Evolutionary conservation across 345 rosid genomes (phyloP), one percentile per base, ranked within the genome.

Genomic region (Mallotus nudiflorus): DNA sequence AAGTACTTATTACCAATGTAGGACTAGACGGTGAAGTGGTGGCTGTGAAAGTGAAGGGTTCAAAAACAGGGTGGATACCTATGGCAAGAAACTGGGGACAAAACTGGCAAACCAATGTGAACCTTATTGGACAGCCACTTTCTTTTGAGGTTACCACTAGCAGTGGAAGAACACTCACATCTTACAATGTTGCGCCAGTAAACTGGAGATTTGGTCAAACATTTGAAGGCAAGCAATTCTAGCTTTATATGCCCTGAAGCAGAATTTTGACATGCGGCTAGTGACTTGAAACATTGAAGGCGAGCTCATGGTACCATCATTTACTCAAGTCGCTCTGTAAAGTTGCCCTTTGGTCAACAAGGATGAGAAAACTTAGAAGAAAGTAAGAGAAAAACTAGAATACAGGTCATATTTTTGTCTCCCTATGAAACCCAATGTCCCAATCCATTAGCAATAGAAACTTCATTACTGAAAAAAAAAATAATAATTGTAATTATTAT

Each of bases 61-160:
- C 92, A 53, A 88, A 29, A 83, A 93, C 98, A 50, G 97, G 96
- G 66, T 93, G 97, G 98, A 85, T 93, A 72, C 91, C 92, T 14
- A 81, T 91, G 98, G 97, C 96, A 46, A 91, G 97, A 77, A 91
- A 93, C 72, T 93, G 98, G 98, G 97, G 98, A 58, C 98, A 93
- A 44, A 28, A 29, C 33, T 64, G 70, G 70, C 75, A 72, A 70
- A 77, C 86, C 79, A 83, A 82, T 56, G 85, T 83, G 67, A 81
- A 89, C 73, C 91, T 93, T 57, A 79, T 53, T 33, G 97, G 96
- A 52, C 97, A 93, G 76, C 96, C 93, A 68, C 81, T 93, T 14
- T 89, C 98, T 55, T 91, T 93, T 44, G 98, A 93, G 84, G 97
- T 91, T 28, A 86, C 89, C 57, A 86, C 86, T 55, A 86, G 83